phyloP scores from a whole-genome alignment of 1,284 basidiomycete species.

The Agaricales sp. region DNA sequence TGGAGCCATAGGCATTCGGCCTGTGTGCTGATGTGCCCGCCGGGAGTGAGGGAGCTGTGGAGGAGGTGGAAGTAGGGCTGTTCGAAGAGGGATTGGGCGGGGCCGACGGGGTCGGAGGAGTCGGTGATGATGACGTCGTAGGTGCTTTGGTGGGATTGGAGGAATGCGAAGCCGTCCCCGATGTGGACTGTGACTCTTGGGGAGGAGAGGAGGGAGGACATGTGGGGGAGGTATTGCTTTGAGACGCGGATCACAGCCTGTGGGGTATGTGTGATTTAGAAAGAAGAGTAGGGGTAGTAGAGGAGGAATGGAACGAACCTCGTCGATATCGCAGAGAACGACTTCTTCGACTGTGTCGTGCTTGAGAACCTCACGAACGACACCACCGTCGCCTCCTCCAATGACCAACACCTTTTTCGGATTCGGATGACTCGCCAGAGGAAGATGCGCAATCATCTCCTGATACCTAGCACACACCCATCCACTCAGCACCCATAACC shows the following conservation, averaged over 20 bases:
- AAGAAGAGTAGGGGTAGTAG: background rate
- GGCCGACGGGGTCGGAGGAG: slow-evolving; percentile 97
- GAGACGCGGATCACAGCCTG: slow-evolving; percentile 94
- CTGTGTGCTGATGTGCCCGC: slow-evolving; percentile 94
- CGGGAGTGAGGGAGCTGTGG: slow-evolving; percentile 80
- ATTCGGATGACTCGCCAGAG: slow-evolving; percentile 92
- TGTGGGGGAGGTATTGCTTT: slow-evolving; percentile 88
- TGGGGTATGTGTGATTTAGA: slow-evolving; percentile 2
- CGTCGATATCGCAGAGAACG: slow-evolving; percentile 97
- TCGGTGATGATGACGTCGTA: slow-evolving; percentile 99
- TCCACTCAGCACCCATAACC: no score
- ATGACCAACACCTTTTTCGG: slow-evolving; percentile 95
- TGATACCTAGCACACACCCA: slow-evolving; percentile 63
- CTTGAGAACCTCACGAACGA: slow-evolving; percentile 96
- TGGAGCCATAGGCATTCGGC: slow-evolving; percentile 97
- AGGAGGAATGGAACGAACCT: slow-evolving; percentile 35
- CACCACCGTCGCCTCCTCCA: slow-evolving; percentile 93
- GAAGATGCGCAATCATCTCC: slow-evolving; percentile 98
- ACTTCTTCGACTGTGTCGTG: slow-evolving; percentile 88
- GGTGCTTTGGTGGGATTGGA: slow-evolving; percentile 78
- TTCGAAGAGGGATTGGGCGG: slow-evolving; percentile 91
- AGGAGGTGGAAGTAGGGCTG: slow-evolving; percentile 96
- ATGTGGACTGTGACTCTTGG: slow-evolving; percentile 84
- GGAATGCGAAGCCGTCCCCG: slow-evolving; percentile 97
- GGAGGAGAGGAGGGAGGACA: slow-evolving; percentile 80